phyloP scores from a whole-genome alignment of 495 filamentous ascomycete genomes.

The Penicillium desertorum region DNA sequence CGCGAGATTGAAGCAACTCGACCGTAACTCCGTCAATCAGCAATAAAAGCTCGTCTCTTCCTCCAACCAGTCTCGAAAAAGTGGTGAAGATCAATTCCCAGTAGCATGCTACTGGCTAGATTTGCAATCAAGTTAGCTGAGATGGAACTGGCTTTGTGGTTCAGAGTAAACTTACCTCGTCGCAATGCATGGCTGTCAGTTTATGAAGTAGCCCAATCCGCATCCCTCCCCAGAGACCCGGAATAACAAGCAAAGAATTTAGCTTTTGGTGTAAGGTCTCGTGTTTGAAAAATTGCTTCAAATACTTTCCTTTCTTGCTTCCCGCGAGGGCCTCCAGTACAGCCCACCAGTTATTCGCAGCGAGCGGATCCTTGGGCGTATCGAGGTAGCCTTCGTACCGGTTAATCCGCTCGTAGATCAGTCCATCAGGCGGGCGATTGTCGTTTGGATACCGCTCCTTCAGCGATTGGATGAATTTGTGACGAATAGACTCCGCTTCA shows the following conservation, averaged over 20 bases:
- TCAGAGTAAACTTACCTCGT: slow-evolving; percentile 13
- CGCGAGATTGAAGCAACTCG: no score
- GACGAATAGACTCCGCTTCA: neutral
- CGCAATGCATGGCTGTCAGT: slow-evolving; percentile 15
- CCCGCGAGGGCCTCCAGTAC: no score
- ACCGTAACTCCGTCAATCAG: no score
- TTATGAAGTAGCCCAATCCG: slow-evolving; percentile 19
- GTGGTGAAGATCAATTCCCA: neutral
- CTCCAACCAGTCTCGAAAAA: neutral
- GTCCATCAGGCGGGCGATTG: slow-evolving; percentile 9
- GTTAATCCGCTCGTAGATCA: slow-evolving; percentile 19
- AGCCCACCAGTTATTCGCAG: slow-evolving; percentile 3
- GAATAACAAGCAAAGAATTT: neutral
- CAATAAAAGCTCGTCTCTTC: no score
- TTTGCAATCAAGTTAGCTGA: neutral
- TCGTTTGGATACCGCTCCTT: slow-evolving; percentile 12
- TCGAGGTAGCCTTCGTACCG: slow-evolving; percentile 16
- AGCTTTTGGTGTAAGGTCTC: slow-evolving; percentile 2
- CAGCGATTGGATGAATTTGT: neutral
- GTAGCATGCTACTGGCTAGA: neutral
- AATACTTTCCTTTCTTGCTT: no score
- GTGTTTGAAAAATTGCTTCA: neutral
- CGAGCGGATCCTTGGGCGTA: neutral
- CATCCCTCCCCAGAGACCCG: slow-evolving; percentile 15
- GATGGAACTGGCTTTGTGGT: neutral